Percentiles rank a stretch among this genome's conserved stretches.
Evolutionary conservation across 1,284 basidiomycete genomes (phyloP).

Genomic region (Ganoderma resinaceum): DNA sequence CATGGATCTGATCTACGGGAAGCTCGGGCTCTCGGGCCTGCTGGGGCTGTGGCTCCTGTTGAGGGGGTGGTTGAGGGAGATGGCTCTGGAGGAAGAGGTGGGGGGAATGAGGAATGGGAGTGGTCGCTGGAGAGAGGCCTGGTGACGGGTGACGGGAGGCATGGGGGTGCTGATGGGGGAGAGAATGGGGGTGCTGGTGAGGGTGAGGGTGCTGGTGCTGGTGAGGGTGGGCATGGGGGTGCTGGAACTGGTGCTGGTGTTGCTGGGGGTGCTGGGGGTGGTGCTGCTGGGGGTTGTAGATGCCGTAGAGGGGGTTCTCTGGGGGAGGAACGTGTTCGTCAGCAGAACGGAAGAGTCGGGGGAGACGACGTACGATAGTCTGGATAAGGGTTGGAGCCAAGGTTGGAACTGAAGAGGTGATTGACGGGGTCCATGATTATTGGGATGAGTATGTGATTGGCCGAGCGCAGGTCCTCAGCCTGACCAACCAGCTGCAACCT

Average conservation of each 20-base stretch:
- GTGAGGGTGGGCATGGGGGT: constrained; percentile 20
- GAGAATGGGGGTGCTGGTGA: constrained; percentile 27
- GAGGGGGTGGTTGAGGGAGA: constrained; percentile 25
- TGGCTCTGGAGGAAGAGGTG: constrained; percentile 39
- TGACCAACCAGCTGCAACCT: constrained; percentile 34
- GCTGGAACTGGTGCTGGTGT: constrained; percentile 24
- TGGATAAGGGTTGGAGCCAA: constrained; percentile 47
- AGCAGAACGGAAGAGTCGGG: constrained; percentile 10
- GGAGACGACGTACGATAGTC: constrained; percentile 46
- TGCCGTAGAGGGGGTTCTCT: constrained; percentile 29
- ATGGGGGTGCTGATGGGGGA: constrained; percentile 32
- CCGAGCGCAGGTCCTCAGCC: constrained; percentile 21
- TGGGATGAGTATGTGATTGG: constrained; percentile 46
- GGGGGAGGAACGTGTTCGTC: not conserved
- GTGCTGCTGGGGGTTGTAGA: constrained; percentile 40
- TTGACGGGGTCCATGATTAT: constrained; percentile 64
- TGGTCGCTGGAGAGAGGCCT: constrained; percentile 33
- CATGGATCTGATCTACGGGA: constrained; percentile 43
- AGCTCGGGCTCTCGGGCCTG: constrained; percentile 38
- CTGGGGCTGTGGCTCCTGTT: constrained; percentile 27
- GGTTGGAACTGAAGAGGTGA: constrained; percentile 65
- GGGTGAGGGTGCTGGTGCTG: constrained; percentile 28
- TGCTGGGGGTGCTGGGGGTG: constrained; percentile 28
- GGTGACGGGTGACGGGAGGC: constrained; percentile 39
- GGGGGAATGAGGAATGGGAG: constrained; percentile 35